A percentile compares a stretch with the other conserved stretches of the same genome.
Evolutionary conservation across 805 yeast genomes (phyloP).

Genomic region (Starmerella asiatica): DNA sequence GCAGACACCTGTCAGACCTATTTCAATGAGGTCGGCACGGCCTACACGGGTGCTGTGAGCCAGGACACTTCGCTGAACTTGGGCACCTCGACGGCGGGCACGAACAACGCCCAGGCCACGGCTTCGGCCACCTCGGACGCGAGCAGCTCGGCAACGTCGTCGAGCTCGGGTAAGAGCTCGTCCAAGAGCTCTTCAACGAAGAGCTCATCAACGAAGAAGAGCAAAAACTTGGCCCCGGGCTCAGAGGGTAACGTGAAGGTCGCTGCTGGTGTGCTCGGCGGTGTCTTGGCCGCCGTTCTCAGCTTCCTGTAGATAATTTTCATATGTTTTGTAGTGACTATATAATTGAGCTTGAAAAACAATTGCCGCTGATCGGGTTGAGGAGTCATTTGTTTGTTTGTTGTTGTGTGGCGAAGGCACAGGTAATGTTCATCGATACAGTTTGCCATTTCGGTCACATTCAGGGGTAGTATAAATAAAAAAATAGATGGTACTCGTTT

Average conservation of each 20-base stretch:
- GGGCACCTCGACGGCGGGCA: constrained; percentile 18
- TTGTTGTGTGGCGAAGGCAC: too few relatives aligned
- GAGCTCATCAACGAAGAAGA: constrained; percentile 29
- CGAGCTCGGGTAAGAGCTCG: constrained; percentile 21
- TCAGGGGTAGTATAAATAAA: constrained; percentile 47
- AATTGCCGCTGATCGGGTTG: too few relatives aligned
- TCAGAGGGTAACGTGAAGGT: constrained; percentile 11
- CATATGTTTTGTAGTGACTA: too few relatives aligned
- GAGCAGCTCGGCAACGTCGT: constrained; percentile 9
- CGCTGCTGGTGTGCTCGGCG: constrained; percentile 18
- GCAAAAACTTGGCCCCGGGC: constrained; percentile 30
- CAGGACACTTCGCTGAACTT: constrained; percentile 22
- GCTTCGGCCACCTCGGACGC: constrained; percentile 11
- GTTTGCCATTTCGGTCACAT: too few relatives aligned
- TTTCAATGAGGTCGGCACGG: constrained; percentile 51
- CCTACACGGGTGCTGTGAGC: constrained; percentile 44
- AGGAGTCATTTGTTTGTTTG: too few relatives aligned
- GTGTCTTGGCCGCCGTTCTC: constrained; percentile 15
- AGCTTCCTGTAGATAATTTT: constrained; percentile 16
- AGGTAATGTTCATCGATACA: too few relatives aligned
- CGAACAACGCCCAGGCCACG: constrained; percentile 5
- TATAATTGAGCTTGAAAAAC: too few relatives aligned
- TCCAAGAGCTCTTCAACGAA: constrained; percentile 17
- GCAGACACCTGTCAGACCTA: constrained; percentile 39
- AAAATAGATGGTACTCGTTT: constrained; percentile 79